Conservation (phyloP, 495 filamentous ascomycete genomes). For the Neurospora sp. region DNA sequence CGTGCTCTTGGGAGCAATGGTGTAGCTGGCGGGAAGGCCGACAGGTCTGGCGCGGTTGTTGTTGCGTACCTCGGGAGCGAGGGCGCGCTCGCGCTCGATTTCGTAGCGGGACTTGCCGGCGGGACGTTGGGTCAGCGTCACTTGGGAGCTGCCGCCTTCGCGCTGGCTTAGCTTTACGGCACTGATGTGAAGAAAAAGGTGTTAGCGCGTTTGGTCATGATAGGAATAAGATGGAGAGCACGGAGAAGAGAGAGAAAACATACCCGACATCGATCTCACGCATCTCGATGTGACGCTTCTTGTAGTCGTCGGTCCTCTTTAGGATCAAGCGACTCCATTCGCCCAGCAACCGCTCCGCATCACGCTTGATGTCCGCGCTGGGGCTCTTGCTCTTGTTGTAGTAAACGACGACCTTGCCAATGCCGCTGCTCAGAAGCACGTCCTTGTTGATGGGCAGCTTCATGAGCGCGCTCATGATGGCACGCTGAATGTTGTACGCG, state of each 20-base stretch:
- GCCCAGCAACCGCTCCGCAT: constrained; percentile 77
- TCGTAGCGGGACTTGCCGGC: constrained; percentile 38
- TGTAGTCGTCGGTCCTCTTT: constrained; percentile 85
- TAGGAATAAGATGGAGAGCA: constrained; percentile 15
- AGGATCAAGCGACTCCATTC: constrained; percentile 98
- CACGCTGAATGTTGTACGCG: constrained; percentile 93
- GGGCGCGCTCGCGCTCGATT: constrained; percentile 55
- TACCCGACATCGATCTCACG: constrained; percentile 45
- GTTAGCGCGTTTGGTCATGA: constrained; percentile 7
- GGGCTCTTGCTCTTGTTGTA: constrained; percentile 91
- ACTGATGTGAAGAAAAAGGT: constrained; percentile 26
- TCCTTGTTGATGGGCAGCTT: constrained; percentile 85
- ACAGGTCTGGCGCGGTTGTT: constrained; percentile 65
- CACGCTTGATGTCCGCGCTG: constrained; percentile 79
- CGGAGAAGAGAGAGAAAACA: constrained; percentile 9
- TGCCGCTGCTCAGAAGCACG: constrained; percentile 75
- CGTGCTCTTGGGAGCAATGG: constrained; percentile 59
- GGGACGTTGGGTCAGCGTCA: constrained; percentile 36
- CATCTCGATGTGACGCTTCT: constrained; percentile 58
- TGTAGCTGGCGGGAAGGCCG: constrained; percentile 66
- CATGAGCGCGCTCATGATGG: constrained; percentile 72
- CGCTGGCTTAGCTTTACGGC: constrained; percentile 41
- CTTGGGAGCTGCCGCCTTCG: constrained; percentile 26
- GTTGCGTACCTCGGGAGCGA: constrained; percentile 54
- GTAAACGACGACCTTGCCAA: constrained; percentile 92